Conservation (phyloP, 768 basidiomycete species). For the Russula virescens region DNA sequence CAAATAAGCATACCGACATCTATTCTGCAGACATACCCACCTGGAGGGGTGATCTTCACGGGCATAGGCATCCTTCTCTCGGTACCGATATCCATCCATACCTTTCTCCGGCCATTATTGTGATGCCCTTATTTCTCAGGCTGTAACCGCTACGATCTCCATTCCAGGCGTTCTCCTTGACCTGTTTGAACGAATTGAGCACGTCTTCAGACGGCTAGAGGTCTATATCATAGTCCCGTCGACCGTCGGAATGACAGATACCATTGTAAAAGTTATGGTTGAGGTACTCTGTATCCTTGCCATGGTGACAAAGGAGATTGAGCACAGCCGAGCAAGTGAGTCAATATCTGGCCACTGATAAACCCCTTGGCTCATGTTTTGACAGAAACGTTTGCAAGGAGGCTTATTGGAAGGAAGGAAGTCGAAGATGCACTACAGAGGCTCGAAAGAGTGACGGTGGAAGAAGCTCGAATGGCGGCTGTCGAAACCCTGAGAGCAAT, state of each 20-base stretch:
- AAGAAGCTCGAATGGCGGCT: not conserved
- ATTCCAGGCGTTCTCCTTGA: not conserved
- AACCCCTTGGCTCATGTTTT: not conserved
- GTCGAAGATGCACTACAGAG: not conserved
- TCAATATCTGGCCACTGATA: fast-evolving
- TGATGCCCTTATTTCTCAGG: not conserved
- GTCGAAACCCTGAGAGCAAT: not conserved
- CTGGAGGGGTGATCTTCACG: not conserved
- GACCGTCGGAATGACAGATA: not conserved
- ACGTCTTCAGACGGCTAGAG: not conserved
- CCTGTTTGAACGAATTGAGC: not conserved
- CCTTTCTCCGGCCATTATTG: not conserved
- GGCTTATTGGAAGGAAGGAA: not conserved
- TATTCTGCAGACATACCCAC: not conserved
- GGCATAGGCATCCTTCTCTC: not conserved
- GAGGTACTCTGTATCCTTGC: slow-evolving; percentile 4
- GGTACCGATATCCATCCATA: not conserved
- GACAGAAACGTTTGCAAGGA: not conserved
- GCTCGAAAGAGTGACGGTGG: not conserved
- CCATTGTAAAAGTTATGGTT: not conserved
- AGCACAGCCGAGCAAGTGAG: not conserved
- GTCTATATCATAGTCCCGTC: not conserved
- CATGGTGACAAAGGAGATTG: not conserved
- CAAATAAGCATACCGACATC: not conserved
- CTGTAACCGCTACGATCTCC: not conserved